These are phyloP conservation scores for Aegilops speltoides DNA, from an alignment of 176 grass and related monocot genomes.

Conservation along the genomic window DNA sequence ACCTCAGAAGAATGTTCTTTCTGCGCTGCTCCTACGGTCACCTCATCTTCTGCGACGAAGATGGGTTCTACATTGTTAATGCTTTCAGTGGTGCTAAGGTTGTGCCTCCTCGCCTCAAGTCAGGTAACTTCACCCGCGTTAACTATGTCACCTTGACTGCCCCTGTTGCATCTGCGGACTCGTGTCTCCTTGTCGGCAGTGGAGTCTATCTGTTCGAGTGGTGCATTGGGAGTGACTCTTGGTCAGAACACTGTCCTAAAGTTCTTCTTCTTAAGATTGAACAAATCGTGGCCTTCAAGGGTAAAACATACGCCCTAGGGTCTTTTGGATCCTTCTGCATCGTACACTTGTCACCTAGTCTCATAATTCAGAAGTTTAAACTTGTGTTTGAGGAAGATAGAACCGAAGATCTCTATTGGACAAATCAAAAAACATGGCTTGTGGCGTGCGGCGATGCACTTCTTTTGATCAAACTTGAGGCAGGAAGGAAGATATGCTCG, in stretches of 20 bases:
- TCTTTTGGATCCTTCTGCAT: neutral
- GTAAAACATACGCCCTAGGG: neutral
- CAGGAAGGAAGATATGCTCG: neutral
- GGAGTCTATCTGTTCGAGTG: neutral
- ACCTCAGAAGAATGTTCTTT: neutral
- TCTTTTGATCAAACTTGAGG: neutral
- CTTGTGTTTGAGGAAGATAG: neutral
- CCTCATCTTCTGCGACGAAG: neutral
- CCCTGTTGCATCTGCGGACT: neutral
- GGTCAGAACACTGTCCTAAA: neutral
- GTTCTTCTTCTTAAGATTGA: neutral
- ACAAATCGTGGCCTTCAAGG: neutral
- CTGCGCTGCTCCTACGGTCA: neutral
- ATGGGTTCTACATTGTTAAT: neutral
- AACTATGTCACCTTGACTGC: neutral
- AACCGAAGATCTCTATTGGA: neutral
- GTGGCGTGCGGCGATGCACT: neutral
- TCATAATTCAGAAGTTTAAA: neutral
- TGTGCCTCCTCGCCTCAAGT: neutral
- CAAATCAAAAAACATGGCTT: neutral
- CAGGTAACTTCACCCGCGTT: neutral
- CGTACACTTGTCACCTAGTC: neutral
- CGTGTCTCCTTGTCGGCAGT: neutral
- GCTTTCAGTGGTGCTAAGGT: neutral
- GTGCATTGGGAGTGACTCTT: neutral